Conservation (phyloP, 805 yeast genomes). For the Cyberlindnera mycetangii region DNA sequence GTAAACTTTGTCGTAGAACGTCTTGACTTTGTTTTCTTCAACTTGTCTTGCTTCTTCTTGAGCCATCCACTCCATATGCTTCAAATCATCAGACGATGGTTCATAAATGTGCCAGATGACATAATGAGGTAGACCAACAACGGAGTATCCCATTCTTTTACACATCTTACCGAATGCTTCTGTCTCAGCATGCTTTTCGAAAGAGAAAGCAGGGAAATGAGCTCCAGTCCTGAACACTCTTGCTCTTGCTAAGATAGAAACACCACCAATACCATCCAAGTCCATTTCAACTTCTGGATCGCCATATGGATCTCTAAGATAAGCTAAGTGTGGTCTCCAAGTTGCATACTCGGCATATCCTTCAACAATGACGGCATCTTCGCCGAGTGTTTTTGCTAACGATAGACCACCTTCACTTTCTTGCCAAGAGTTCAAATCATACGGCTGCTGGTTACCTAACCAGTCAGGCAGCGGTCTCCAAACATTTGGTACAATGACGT, state of each 20-base stretch:
- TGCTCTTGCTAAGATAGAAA: conserved; percentile 86
- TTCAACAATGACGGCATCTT: conserved; percentile 95
- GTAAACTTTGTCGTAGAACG: conserved; percentile 71
- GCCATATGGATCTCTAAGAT: conserved; percentile 91
- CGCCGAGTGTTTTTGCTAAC: conserved; percentile 73
- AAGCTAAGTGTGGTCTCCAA: conserved; percentile 97
- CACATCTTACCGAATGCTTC: conserved; percentile 95
- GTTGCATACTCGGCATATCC: conserved; percentile 97
- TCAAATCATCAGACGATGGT: conserved; percentile 89
- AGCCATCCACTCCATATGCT: conserved; percentile 90
- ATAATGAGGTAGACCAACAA: conserved; percentile 90
- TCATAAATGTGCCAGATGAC: conserved; percentile 97
- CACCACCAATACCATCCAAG: conserved; percentile 97
- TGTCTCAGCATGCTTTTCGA: conserved; percentile 95
- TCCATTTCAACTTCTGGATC: conserved; percentile 92
- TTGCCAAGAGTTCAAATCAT: conserved; percentile 83
- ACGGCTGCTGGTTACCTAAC: conserved; percentile 83
- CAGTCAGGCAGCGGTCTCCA: conserved; percentile 91
- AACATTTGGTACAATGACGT: conserved; percentile 92
- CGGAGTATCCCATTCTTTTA: conserved; percentile 83
- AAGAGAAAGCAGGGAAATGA: conserved; percentile 95
- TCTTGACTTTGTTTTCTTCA: conserved; percentile 60
- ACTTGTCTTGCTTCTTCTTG: conserved; percentile 67
- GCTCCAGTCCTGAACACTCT: conserved; percentile 86
- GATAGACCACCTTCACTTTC: conserved; percentile 80